Evolutionary conservation across 805 yeast genomes (phyloP).

Genomic region (Saccharomycopsis malanga): DNA sequence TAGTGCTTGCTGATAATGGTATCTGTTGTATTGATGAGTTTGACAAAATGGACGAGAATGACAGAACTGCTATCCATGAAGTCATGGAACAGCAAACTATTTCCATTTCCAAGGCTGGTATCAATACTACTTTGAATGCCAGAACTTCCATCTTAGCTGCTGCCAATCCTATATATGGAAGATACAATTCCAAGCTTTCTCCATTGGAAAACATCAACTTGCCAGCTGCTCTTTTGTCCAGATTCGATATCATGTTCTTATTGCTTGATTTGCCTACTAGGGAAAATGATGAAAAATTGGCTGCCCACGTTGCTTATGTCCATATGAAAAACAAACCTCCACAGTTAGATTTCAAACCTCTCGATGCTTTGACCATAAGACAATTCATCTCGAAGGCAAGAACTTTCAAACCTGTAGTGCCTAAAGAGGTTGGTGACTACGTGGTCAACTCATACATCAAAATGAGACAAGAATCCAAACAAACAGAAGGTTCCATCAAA

Average conservation of each 20-base stretch:
- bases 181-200: conserved; percentile 83
- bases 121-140: conserved; percentile 91
- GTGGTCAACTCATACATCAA: conserved; percentile 81
- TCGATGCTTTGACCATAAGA: conserved; percentile 73
- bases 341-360: conserved; percentile 55
- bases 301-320: conserved; percentile 90
- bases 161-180: conserved; percentile 95
- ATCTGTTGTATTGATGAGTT: conserved; percentile 98
- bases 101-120: conserved; percentile 95
- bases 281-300: conserved; percentile 77
- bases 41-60: conserved; percentile 96
- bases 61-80: conserved; percentile 96
- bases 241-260: conserved; percentile 86
- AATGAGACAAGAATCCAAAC: conserved; percentile 85
- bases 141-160: conserved; percentile 94
- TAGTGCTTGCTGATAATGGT: conserved; percentile 95
- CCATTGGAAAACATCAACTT: conserved; percentile 93
- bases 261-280: conserved; percentile 77
- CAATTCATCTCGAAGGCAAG: conserved; percentile 86
- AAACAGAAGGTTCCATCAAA: conserved; percentile 64
- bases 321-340: conserved; percentile 93
- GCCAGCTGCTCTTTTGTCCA: conserved; percentile 92
- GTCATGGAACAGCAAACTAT: conserved; percentile 99
- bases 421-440: conserved; percentile 76
- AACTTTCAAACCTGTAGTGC: conserved; percentile 75